These are phyloP conservation scores for Fusarium liriodendri DNA, from an alignment of 2,329 filamentous ascomycete species.

Conservation along the genomic window DNA sequence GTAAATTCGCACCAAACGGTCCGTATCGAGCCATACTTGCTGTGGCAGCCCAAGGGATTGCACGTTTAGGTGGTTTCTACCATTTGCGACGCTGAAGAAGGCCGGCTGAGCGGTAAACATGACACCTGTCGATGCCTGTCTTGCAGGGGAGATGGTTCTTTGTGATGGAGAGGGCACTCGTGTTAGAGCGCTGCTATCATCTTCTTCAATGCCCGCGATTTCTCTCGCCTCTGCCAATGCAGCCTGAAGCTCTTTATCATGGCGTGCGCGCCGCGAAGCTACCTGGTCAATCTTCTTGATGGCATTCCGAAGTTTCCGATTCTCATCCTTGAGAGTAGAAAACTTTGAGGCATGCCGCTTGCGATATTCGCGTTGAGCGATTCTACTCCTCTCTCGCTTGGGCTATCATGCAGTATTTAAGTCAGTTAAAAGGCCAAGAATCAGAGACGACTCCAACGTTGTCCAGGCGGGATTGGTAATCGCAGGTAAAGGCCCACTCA, in stretches of 20 bases:
- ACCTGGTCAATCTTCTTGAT: conserved; percentile 30
- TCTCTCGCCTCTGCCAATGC: conserved; percentile 29
- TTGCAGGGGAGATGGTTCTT: neutral
- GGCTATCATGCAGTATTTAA: conserved; percentile 20
- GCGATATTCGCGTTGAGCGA: conserved; percentile 43
- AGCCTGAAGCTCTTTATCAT: conserved; percentile 25
- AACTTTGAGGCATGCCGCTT: conserved; percentile 42
- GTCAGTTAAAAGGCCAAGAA: neutral
- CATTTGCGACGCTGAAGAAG: conserved; percentile 1
- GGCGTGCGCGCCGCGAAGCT: conserved; percentile 16
- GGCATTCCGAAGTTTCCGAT: conserved; percentile 37
- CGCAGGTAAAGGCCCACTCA: conserved; percentile 20
- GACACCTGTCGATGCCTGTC: neutral
- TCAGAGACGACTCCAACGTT: neutral
- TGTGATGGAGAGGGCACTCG: neutral
- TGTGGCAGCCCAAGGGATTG: neutral
- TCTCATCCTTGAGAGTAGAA: conserved; percentile 41
- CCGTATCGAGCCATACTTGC: conserved; percentile 37
- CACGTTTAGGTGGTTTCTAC: neutral
- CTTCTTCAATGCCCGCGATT: conserved; percentile 10
- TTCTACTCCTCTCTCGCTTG: conserved; percentile 41
- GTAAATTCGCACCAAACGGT: conserved; percentile 39
- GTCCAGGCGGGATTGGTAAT: conserved; percentile 24
- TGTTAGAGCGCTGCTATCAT: neutral
- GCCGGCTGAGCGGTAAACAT: neutral